Conservation (phyloP, 2,329 filamentous ascomycete species). For the Colletotrichum melonis region DNA sequence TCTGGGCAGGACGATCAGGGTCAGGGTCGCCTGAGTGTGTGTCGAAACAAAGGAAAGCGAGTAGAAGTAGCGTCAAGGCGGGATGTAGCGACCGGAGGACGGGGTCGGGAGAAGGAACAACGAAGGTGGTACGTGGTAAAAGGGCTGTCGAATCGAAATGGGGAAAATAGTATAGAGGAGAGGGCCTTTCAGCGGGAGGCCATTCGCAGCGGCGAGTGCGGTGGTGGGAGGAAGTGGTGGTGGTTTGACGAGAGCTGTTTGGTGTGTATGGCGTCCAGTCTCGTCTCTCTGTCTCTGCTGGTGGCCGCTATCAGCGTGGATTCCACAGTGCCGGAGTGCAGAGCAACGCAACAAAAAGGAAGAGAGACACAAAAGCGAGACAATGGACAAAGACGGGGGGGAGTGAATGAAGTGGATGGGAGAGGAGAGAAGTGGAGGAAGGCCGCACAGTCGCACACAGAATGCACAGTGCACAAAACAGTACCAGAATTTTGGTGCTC, state of each 20-base stretch:
- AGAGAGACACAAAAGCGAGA: constrained; percentile 1
- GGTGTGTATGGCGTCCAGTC: constrained; percentile 8
- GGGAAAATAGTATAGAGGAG: background rate
- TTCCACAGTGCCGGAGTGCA: constrained; percentile 33
- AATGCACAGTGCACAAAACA: background rate
- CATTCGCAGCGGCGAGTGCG: constrained; percentile 16
- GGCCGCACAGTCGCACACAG: background rate
- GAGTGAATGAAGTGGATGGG: constrained; percentile 7
- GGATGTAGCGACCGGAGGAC: constrained; percentile 11
- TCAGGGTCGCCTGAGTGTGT: background rate
- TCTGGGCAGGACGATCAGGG: constrained; percentile 4
- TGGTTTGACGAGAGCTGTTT: constrained; percentile 1
- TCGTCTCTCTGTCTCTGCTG: constrained; percentile 7
- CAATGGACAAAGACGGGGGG: constrained; percentile 12
- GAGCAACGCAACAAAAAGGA: background rate
- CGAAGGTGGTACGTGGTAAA: constrained; percentile 14
- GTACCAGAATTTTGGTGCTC: background rate
- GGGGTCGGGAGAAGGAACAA: constrained; percentile 21
- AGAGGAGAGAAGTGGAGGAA: constrained; percentile 12
- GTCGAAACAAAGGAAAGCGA: constrained; percentile 33
- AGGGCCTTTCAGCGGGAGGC: constrained; percentile 22
- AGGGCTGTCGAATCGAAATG: constrained; percentile 10
- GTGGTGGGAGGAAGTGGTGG: background rate
- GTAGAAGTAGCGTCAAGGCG: constrained; percentile 16
- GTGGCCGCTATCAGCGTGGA: constrained; percentile 23